These are phyloP conservation scores for Metschnikowia amazonensis DNA, from an alignment of 805 yeast species.

Conservation along the genomic window DNA sequence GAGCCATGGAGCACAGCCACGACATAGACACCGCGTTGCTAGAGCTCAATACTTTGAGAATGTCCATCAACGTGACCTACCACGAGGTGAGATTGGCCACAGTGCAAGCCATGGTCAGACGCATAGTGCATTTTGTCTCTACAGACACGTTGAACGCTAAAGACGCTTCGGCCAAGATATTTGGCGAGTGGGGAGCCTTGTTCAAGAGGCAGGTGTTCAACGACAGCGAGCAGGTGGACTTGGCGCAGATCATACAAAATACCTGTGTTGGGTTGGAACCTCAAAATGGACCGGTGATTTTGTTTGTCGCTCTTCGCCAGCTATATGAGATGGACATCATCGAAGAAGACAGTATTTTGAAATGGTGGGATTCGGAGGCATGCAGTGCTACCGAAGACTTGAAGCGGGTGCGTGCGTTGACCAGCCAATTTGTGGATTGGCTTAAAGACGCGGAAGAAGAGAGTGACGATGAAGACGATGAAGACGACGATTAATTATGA, in stretches of 20 bases:
- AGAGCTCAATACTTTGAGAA: conserved; percentile 89
- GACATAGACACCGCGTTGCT: conserved; percentile 88
- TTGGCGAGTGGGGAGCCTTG: conserved; percentile 76
- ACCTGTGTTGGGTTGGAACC: conserved; percentile 32
- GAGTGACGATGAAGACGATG: conserved; percentile 31
- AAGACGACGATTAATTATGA: not conserved
- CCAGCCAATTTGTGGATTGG: conserved; percentile 83
- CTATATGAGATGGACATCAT: conserved; percentile 79
- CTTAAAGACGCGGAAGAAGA: conserved; percentile 74
- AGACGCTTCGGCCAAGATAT: conserved; percentile 72
- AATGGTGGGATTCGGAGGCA: conserved; percentile 69
- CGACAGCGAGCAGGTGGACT: conserved; percentile 69
- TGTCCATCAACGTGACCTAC: conserved; percentile 96
- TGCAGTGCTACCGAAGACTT: conserved; percentile 39
- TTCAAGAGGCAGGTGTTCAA: conserved; percentile 85
- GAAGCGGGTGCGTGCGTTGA: conserved; percentile 48
- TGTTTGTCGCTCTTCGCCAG: conserved; percentile 51
- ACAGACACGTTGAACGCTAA: conserved; percentile 75
- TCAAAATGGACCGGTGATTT: conserved; percentile 46
- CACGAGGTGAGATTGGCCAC: conserved; percentile 89
- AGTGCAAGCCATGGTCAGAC: conserved; percentile 60
- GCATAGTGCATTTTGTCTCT: conserved; percentile 68
- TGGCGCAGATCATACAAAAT: conserved; percentile 51
- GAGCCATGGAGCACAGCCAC: conserved; percentile 91
- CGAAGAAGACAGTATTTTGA: conserved; percentile 73